Evolutionary conservation across 139 green algal species (phyloP).

Genomic region (Chlorella sp.): DNA sequence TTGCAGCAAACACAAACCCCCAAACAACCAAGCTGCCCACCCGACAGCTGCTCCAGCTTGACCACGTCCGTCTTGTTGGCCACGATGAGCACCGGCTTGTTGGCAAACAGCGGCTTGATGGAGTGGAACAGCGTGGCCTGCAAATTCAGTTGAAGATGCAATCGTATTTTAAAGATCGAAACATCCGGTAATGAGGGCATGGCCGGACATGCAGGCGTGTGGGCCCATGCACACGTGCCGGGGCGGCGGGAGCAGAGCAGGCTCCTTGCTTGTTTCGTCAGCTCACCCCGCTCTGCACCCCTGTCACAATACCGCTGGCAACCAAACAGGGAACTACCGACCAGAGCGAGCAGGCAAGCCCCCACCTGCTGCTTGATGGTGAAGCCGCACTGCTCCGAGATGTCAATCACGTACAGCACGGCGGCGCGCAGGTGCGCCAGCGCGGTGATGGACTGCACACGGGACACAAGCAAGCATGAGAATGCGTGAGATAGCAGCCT

Average conservation of each 20-base stretch:
- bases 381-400: slow-evolving; percentile 96
- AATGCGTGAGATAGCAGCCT: neutral
- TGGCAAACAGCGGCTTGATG: slow-evolving; percentile 98
- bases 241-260: too few relatives aligned
- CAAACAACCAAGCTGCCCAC: too few relatives aligned
- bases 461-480: neutral
- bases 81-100: slow-evolving; percentile 98
- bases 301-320: too few relatives aligned
- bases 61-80: slow-evolving; percentile 92
- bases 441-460: slow-evolving; percentile 92
- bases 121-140: slow-evolving; percentile 97
- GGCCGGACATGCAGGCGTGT: too few relatives aligned
- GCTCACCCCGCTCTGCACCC: too few relatives aligned
- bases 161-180: too few relatives aligned
- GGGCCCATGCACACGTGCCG: too few relatives aligned
- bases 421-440: slow-evolving; percentile 97
- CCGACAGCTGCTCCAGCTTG: slow-evolving; percentile 45
- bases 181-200: too few relatives aligned
- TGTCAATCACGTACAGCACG: slow-evolving; percentile 97
- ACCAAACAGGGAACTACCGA: too few relatives aligned
- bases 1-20: too few relatives aligned
- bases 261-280: too few relatives aligned
- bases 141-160: slow-evolving; percentile 69
- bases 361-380: slow-evolving; percentile 69
- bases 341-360: too few relatives aligned